Conservation (phyloP, 2,329 filamentous ascomycete genomes). For the Chalara sp. region DNA sequence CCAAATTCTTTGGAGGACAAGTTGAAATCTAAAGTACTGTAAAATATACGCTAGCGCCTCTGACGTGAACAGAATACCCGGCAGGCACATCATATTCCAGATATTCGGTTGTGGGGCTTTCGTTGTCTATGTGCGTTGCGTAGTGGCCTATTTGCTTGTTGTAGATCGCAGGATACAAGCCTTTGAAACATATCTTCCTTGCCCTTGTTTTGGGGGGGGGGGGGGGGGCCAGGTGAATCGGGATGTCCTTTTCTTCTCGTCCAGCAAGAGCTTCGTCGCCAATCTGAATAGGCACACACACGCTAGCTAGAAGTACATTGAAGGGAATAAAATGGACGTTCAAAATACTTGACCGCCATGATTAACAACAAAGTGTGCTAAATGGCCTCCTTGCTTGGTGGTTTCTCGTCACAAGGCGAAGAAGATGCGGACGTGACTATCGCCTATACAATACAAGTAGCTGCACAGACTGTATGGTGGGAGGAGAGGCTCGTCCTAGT, state of each 20-base stretch:
- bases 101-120: not conserved
- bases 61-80: slow-evolving; percentile 7
- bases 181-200: slow-evolving; percentile 4
- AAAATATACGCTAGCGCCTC: slow-evolving; percentile 4
- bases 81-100: slow-evolving; percentile 4
- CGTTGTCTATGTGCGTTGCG: not conserved
- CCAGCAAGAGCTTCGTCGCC: slow-evolving; percentile 3
- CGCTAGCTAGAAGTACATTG: slow-evolving; percentile 2
- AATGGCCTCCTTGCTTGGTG: not conserved
- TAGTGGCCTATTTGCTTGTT: slow-evolving; percentile 2
- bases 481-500: not conserved
- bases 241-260: slow-evolving; percentile 2
- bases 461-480: slow-evolving; percentile 1
- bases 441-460: slow-evolving; percentile 3
- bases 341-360: slow-evolving; percentile 2
- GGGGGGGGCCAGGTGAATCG: not conserved
- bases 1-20: slow-evolving; percentile 3
- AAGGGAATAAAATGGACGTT: not conserved
- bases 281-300: slow-evolving; percentile 5
- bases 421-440: not conserved
- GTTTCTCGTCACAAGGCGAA: not conserved
- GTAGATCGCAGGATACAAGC: slow-evolving; percentile 4
- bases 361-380: not conserved
- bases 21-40: slow-evolving; percentile 4
- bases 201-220: not conserved